These are phyloP conservation scores for Acorus gramineus DNA, from an alignment of 106 monocot species.

Conservation along the genomic window DNA sequence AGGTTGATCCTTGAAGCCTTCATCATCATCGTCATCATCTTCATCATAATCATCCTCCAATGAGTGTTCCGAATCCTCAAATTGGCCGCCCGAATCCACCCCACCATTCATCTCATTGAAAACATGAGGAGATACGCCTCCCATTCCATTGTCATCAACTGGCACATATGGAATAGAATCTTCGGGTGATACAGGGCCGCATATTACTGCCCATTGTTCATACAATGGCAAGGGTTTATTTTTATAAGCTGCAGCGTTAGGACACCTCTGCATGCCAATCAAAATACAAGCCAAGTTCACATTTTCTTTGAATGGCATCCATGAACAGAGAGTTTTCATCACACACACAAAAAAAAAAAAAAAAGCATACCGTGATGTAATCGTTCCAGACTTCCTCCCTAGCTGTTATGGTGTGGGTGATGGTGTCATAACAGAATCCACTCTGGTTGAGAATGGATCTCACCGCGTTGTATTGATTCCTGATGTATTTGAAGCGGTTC, in stretches of 20 bases:
- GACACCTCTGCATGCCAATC: not conserved
- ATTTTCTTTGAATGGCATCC: not conserved
- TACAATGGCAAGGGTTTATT: too few species aligned
- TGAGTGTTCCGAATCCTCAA: too few species aligned
- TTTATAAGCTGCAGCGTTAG: too few species aligned
- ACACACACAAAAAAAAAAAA: not conserved
- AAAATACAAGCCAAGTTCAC: not conserved
- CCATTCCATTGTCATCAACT: too few species aligned
- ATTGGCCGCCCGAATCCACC: too few species aligned
- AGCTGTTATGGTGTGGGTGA: not conserved
- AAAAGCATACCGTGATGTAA: not conserved
- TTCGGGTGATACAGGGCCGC: too few species aligned
- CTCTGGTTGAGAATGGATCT: not conserved
- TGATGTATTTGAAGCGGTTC: not conserved
- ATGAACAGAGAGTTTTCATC: not conserved
- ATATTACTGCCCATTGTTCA: too few species aligned
- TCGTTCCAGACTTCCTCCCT: not conserved
- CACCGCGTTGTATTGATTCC: slow-evolving; percentile 1
- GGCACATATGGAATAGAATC: too few species aligned
- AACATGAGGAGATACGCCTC: too few species aligned
- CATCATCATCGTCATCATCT: not conserved
- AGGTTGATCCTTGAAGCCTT: not conserved
- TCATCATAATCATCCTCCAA: too few species aligned
- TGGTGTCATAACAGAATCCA: not conserved
- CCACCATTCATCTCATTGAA: too few species aligned